Evolutionary conservation across 1,139 yeast species (phyloP), one percentile per base, ranked within the genome.

Genomic region (Protomyces macrosporus): DNA sequence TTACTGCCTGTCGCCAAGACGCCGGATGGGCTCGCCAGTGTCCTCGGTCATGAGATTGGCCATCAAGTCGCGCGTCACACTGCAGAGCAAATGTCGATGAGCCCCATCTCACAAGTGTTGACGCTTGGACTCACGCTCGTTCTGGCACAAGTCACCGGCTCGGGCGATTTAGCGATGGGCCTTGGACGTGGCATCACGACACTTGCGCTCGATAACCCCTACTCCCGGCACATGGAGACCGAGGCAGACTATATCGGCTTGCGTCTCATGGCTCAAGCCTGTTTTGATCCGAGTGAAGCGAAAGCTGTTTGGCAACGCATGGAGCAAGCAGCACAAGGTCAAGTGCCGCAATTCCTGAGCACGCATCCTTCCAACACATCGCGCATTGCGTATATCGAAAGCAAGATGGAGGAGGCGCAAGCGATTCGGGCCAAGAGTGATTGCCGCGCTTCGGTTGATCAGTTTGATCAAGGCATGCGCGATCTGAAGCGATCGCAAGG

Each of bases 221-320:
- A 95, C 0, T 87, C 95, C 0, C 79, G 98, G 70, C 90, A 84
- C 68, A 89, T 89, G 96, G 99, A 93, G 75, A 82, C 90, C 0
- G 98, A 93, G 73, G 98, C 98, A 0, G 98, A 93, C 73, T 86
- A 86, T 70, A 91, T 93, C 50, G 99, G 99, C 0, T 78, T 95
- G 67, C 88, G 90, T 83, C 79, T 91, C 69, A 88, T 93, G 96
- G 84, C 97, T 1, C 78, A 84, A 67, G 96, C 96, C 53, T 95
- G 99, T 73, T 93, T 81, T 74, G 77, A 90, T 69, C 90, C 96
- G 3, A 75, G 76, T 10, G 88, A 85, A 69, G 87, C 97, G 0
- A 84, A 87, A 1, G 77, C 76, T 10, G 81, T 93, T 66, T 93
- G 99, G 99, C 75, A 80, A 65, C 80, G 97, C 67, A 91, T 93